Conservation (phyloP, 2,329 filamentous ascomycete species). For the Neofusicoccum parvum region DNA sequence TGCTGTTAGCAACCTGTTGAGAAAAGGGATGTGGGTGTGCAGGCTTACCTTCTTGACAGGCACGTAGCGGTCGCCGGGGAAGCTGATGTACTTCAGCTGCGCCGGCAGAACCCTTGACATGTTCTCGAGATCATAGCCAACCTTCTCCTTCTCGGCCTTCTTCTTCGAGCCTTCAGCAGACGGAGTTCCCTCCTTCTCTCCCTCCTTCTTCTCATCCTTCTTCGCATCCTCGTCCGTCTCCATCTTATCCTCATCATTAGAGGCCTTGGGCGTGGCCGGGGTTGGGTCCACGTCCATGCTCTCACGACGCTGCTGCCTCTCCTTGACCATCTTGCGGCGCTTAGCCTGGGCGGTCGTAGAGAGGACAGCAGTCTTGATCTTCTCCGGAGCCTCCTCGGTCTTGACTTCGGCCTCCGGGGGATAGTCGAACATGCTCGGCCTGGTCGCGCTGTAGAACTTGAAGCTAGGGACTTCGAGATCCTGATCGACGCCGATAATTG, state of each 20-base stretch:
- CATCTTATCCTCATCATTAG: constrained; percentile 77
- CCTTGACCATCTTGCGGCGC: constrained; percentile 90
- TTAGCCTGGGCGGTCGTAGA: constrained; percentile 97
- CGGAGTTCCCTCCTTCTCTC: constrained; percentile 60
- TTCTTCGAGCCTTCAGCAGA: constrained; percentile 70
- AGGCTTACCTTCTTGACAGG: constrained; percentile 81
- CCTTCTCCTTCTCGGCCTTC: constrained; percentile 93
- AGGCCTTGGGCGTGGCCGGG: constrained; percentile 71
- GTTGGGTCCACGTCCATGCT: constrained; percentile 93
- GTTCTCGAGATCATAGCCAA: constrained; percentile 94
- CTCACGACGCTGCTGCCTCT: constrained; percentile 83
- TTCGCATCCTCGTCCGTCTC: constrained; percentile 60
- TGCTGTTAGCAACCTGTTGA: constrained; percentile 43
- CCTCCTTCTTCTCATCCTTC: constrained; percentile 45
- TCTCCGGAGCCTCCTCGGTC: constrained; percentile 86
- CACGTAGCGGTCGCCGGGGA: constrained; percentile 86
- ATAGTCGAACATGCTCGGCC: constrained; percentile 96
- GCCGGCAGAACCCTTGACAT: constrained; percentile 92
- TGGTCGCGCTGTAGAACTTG: constrained; percentile 93
- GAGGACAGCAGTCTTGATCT: constrained; percentile 92
- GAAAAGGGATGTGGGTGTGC: background rate
- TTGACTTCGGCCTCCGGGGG: constrained; percentile 96
- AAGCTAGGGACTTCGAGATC: constrained; percentile 91
- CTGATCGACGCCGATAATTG: constrained; percentile 91
- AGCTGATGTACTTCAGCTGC: constrained; percentile 94